Evolutionary conservation across 371 early-diverging fungal genomes (phyloP), one percentile per base, ranked within the genome.

Genomic region (Mortierella sp.): DNA sequence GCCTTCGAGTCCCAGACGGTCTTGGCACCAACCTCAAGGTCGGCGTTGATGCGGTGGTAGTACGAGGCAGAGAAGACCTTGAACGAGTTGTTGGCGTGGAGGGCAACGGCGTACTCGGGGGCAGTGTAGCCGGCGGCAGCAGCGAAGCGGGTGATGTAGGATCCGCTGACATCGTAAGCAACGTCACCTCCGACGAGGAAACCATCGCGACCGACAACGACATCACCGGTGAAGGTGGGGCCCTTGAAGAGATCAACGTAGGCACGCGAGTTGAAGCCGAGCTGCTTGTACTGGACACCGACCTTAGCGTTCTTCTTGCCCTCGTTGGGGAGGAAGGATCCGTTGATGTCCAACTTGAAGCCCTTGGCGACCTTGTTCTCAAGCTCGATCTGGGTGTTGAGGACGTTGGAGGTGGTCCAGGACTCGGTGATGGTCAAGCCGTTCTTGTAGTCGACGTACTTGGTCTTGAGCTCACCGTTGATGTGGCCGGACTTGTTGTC

Each of bases 1-100:
- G 85, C 85, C 73, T 89, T 86, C 81, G 90, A 86, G 87, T 97
- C 94, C 93, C 95, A 98, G 75, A 92, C 84, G 66, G 98, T 97
- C 83, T 93, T 93, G 77, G 92, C 95, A 77, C 96, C 98, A 68
- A 95, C 97, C 87, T 99, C 98, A 67, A 96, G 87, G 61, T 91
- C 91, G 67, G 88, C 72, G 84, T 87, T 92, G 84, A 98, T 94
- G 70, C 93, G 92, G 89, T 99, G 99, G 92, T 92, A 96, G 95
- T 96, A 97, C 43, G 97, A 93, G 66, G 96, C 95, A 74, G 97
- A 85, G 86, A 93, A 93, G 69, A 87, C 74, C 83, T 84, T 85
- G 82, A 94, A 85, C 12, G 82, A 79, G 75, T 82, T 81, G 56
- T 80, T 68, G 68, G 95, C 94, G 77, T 95, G 94, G 63, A 98